These are phyloP conservation scores for Colletotrichum costaricense DNA, from an alignment of 2,329 filamentous ascomycete genomes.

Conservation along the genomic window DNA sequence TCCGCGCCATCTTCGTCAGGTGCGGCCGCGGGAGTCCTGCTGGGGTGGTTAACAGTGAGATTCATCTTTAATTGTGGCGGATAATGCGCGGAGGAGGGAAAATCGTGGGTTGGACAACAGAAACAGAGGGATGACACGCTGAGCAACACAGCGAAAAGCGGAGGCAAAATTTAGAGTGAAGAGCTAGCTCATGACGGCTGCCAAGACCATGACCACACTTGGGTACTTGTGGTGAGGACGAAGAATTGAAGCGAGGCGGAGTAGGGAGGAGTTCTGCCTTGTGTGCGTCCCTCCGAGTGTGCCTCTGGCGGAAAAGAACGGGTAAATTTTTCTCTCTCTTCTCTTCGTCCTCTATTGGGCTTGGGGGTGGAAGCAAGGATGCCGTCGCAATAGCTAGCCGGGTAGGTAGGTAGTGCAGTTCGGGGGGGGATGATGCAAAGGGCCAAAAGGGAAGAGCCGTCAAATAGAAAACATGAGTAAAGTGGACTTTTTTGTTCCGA, in stretches of 20 bases:
- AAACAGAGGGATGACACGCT: slow-evolving; percentile 22
- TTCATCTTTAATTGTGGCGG: slow-evolving; percentile 45
- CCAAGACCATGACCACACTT: slow-evolving; percentile 42
- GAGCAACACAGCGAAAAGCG: slow-evolving; percentile 31
- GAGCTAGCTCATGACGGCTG: slow-evolving; percentile 52
- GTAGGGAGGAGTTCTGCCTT: slow-evolving; percentile 8
- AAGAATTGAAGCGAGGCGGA: slow-evolving; percentile 7
- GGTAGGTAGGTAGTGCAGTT: slow-evolving; percentile 3
- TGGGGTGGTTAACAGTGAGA: slow-evolving; percentile 62
- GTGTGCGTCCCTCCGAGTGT: not conserved
- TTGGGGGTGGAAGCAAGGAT: slow-evolving; percentile 26
- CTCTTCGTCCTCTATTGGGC: slow-evolving; percentile 19
- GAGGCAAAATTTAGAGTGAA: slow-evolving; percentile 14
- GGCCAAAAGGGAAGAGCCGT: slow-evolving; percentile 10
- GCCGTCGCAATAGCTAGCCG: slow-evolving; percentile 25
- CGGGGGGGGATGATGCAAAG: slow-evolving; percentile 31
- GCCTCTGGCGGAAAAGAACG: slow-evolving; percentile 30
- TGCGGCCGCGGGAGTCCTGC: slow-evolving; percentile 63
- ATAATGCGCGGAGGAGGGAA: slow-evolving; percentile 27
- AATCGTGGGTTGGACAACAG: slow-evolving; percentile 24
- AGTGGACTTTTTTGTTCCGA: slow-evolving; percentile 35
- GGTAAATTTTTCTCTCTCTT: slow-evolving; percentile 12
- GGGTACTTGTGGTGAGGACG: not conserved
- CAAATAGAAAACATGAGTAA: slow-evolving; percentile 18
- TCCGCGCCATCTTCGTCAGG: slow-evolving; percentile 78